These are phyloP conservation scores for Arbutus unedo DNA, from an alignment of 148 eudicot genomes.

Conservation along the genomic window DNA sequence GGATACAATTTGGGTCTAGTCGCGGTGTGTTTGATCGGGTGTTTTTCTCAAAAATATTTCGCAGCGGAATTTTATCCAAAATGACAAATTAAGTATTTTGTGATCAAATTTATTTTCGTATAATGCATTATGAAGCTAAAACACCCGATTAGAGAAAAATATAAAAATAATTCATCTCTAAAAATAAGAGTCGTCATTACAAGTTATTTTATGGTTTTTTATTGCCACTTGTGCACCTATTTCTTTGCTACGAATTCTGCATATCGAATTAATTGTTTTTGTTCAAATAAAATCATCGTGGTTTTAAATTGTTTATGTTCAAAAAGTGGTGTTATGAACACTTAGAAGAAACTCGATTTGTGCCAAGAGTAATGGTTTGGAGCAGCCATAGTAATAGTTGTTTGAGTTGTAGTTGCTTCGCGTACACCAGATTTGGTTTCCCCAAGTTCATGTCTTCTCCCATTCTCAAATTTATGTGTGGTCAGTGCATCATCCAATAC, in stretches of 20 bases:
- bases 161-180: no score
- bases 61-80: no score
- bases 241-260: background rate
- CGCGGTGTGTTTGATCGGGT: no score
- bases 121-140: no score
- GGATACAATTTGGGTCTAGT: no score
- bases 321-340: background rate
- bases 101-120: no score
- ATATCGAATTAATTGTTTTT: background rate
- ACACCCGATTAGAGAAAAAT: no score
- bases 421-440: background rate
- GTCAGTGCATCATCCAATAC: slow-evolving; percentile 1
- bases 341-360: background rate
- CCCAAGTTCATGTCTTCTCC: background rate
- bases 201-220: background rate
- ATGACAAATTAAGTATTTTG: no score
- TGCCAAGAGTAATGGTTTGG: background rate
- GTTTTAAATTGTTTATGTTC: background rate
- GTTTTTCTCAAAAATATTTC: no score
- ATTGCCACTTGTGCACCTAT: background rate
- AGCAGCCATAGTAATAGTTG: background rate
- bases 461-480: background rate
- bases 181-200: no score
- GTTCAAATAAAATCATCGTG: no score
- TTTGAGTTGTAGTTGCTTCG: background rate